These are phyloP conservation scores for Aegle marmelos DNA, from an alignment of 345 rosid genomes.

Conservation along the genomic window DNA sequence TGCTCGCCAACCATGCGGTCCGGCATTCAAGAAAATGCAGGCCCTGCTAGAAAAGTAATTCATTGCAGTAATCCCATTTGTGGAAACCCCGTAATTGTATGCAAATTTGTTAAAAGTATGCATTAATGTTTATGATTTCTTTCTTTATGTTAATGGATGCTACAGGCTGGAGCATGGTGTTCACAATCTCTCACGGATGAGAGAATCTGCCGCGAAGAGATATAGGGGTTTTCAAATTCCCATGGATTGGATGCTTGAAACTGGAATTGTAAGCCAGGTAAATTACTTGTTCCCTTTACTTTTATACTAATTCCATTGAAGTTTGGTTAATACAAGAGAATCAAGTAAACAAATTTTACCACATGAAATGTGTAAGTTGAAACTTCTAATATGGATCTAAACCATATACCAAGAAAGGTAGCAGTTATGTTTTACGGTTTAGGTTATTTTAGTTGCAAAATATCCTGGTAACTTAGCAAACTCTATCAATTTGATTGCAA, in stretches of 20 bases:
- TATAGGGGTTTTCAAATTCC: constrained; percentile 77
- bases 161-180: constrained; percentile 89
- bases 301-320: neutral
- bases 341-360: neutral
- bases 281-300: neutral
- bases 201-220: constrained; percentile 74
- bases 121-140: neutral
- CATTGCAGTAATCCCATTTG: neutral
- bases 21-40: constrained; percentile 93
- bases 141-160: neutral
- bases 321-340: neutral
- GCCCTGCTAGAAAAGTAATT: constrained; percentile 80
- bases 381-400: neutral
- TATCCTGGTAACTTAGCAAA: neutral
- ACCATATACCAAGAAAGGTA: neutral
- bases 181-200: constrained; percentile 83
- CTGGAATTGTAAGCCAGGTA: constrained; percentile 89
- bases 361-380: neutral
- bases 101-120: neutral
- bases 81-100: neutral
- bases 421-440: neutral
- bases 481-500: neutral
- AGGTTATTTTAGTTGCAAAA: neutral
- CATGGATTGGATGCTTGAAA: constrained; percentile 91
- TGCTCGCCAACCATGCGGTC: constrained; percentile 58